Evolutionary conservation across 495 filamentous ascomycete species (phyloP), one percentile per base, ranked within the genome.

Genomic region (Trichoderma reesei): DNA sequence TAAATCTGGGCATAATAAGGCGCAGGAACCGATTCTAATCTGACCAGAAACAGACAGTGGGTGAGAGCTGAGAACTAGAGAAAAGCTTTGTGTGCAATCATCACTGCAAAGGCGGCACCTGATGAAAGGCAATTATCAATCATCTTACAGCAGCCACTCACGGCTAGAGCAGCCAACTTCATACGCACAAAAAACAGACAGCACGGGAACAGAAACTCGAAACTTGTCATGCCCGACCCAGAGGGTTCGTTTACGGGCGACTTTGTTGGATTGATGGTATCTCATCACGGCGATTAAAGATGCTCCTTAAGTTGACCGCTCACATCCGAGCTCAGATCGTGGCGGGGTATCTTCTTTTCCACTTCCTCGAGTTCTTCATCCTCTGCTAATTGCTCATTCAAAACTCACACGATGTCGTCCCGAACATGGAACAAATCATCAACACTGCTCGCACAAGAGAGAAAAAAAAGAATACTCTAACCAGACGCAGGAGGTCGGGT

Each of bases 291-390:
- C 18, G 20, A 48, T 48, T 48, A 48, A 48, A 48, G 5, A 56
- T 56, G 51, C 51, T 56, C 31, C 26, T 56, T 33, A 31, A 56
- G 33, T 11, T 56, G 26, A 56, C 51, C 51, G 34, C 16, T 10
- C 51, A 56, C 51, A 56, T 56, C 51, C 51, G 31, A 56, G 31
- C 51, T 3, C 26, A 56, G 31, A 56, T 33, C 10, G 20, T 56
- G 26, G 51, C 34, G 51, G 51, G 51, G 51, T 56, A 56, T 56
- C 51, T 31, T 56, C 51, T 56, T 16, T 54, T 56, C 18, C 31
- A 18, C 26, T 34, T 56, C 26, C 34, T 56, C 51, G 9, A 14
- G 26, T 13, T 34, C 2, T 14, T 36, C 8, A 56, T 56, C 20
- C 26, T 33, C 51, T 33, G 3, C 11, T 56, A 31, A 4, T 34